Percentiles rank a stretch among this genome's conserved stretches.
Conservation (phyloP, 1,139 yeast species). For the Arxiozyma bovina region DNA sequence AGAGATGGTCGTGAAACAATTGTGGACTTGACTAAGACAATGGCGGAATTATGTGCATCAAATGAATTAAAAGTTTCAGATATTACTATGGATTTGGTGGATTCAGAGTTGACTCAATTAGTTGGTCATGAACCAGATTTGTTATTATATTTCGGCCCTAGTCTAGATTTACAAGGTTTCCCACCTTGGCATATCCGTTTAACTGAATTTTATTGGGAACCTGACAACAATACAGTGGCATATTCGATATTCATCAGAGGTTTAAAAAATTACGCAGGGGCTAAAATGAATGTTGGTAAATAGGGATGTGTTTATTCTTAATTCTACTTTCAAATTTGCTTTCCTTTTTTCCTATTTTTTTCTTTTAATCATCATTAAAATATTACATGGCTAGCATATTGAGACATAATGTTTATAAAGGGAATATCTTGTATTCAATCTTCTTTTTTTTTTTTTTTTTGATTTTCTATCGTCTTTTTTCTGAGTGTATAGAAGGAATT, state of each 20-base stretch:
- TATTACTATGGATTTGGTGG: slow-evolving; percentile 64
- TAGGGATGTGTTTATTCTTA: slow-evolving; percentile 20
- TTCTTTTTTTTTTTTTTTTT: too few species aligned
- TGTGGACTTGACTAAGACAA: slow-evolving; percentile 77
- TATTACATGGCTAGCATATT: background rate
- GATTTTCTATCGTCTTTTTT: too few species aligned
- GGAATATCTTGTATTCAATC: background rate
- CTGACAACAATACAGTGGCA: slow-evolving; percentile 68
- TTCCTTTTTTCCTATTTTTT: background rate
- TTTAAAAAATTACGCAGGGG: slow-evolving; percentile 64
- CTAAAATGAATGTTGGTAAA: slow-evolving; percentile 83
- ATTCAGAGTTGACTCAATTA: slow-evolving; percentile 62
- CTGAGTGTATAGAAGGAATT: background rate
- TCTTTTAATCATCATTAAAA: background rate
- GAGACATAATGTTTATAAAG: background rate
- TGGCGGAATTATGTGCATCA: slow-evolving; percentile 64
- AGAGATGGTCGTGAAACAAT: slow-evolving; percentile 87
- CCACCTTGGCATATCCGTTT: slow-evolving; percentile 98
- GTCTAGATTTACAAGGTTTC: slow-evolving; percentile 79
- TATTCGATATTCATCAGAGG: slow-evolving; percentile 85
- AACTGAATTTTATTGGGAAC: slow-evolving; percentile 85
- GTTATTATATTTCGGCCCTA: slow-evolving; percentile 75
- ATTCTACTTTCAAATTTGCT: background rate
- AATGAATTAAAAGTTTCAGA: slow-evolving; percentile 58
- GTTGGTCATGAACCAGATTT: slow-evolving; percentile 91